These are phyloP conservation scores for Bruguiera parviflora DNA, from an alignment of 345 rosid species.

Conservation along the genomic window DNA sequence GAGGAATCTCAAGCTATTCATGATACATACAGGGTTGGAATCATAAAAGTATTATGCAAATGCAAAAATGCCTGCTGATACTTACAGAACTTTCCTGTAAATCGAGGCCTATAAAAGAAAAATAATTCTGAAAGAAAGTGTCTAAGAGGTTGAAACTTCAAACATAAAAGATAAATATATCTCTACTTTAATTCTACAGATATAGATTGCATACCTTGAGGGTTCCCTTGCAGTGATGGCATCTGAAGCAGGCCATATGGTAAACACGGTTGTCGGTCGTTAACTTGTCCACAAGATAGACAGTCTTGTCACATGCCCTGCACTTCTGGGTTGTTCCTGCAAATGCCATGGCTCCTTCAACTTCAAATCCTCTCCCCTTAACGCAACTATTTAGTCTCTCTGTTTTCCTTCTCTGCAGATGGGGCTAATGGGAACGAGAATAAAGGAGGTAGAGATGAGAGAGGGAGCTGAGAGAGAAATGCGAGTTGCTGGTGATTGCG, in stretches of 20 bases:
- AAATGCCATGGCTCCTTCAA: conserved; percentile 64
- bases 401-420: neutral
- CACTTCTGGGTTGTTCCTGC: conserved; percentile 99
- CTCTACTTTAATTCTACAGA: neutral
- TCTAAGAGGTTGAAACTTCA: neutral
- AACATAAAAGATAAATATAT: neutral
- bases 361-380: neutral
- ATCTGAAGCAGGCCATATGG: conserved; percentile 95
- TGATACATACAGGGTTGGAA: too few relatives aligned
- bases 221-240: conserved; percentile 99
- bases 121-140: too few relatives aligned
- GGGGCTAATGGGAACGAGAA: conserved; percentile 3
- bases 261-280: conserved; percentile 92
- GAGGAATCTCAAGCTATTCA: too few relatives aligned
- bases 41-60: too few relatives aligned
- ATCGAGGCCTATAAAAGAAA: too few relatives aligned
- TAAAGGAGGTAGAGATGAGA: conserved; percentile 18
- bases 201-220: conserved; percentile 56
- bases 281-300: conserved; percentile 89
- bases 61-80: too few relatives aligned
- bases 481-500: conserved; percentile 24
- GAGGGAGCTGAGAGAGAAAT: conserved; percentile 14
- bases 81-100: too few relatives aligned
- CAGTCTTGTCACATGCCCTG: conserved; percentile 97
- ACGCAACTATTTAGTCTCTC: conserved; percentile 1